Evolutionary conservation across 495 filamentous ascomycete genomes (phyloP), one percentile per base, ranked within the genome.

Genomic region (Amorphotheca resinae): DNA sequence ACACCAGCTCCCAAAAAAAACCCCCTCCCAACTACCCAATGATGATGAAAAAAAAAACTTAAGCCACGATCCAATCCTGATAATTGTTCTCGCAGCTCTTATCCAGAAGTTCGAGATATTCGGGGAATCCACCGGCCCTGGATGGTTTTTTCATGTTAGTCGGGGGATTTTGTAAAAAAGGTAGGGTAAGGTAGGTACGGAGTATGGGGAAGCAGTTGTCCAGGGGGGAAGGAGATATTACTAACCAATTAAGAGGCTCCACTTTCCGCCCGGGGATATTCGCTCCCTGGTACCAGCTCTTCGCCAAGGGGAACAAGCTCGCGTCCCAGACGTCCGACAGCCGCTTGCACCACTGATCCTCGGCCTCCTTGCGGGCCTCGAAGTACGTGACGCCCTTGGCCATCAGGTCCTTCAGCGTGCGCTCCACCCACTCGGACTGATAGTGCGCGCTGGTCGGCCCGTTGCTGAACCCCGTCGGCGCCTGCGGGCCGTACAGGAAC

Each of bases 401-500:
- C 12, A 15, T 17, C 1, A 30, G 12, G 15, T 42, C 21, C 6
- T 7, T 17, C 8, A 42, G 7, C 7, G 25, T 9, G n/a, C 2
- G 12, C 16, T 61, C 57, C 31, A 76, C 65, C 69, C 68, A 73
- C 17, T 69, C 61, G 11, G 64, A 67, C 46, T 73, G 69, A 14
- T 64, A 45, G 44, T 74, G 69, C 21, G 67, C 61, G 34, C 60
- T 63, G 2, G 56, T 59, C 0, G 70, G 69, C 0, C 67, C 70
- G 48, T 73, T 73, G 53, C 49, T 52, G 46, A 73, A 64, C n/a
- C 61, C 59, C 11, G 66, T 69, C 18, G 63, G 71, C 16, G 53
- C 68, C 45, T 70, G 69, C 12, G 65, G 63, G 33, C 68, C 68
- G 46, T 73, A 73, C 9, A 65, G 55, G 48, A 66, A 64, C 60